These are phyloP conservation scores for Lepidium africanum DNA, from an alignment of 345 rosid species.

Conservation along the genomic window DNA sequence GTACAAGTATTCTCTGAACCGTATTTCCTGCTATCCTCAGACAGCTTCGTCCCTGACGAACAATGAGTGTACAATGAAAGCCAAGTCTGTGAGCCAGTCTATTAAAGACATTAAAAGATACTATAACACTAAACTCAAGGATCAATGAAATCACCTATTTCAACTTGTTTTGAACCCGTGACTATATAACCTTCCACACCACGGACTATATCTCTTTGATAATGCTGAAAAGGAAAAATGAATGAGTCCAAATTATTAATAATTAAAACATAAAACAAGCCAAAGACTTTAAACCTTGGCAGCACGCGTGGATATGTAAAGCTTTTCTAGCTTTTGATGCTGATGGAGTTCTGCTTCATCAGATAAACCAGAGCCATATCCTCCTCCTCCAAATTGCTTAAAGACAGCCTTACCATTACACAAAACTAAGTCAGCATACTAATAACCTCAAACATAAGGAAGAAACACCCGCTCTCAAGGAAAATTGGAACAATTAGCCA, in stretches of 20 bases:
- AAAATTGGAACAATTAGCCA: neutral
- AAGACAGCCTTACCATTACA: slow-evolving; percentile 63
- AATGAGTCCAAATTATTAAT: neutral
- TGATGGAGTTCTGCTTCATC: slow-evolving; percentile 80
- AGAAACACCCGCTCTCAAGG: neutral
- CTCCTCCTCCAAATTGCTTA: slow-evolving; percentile 92
- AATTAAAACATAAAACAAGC: neutral
- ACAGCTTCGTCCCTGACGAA: slow-evolving; percentile 69
- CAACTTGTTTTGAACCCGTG: slow-evolving; percentile 91
- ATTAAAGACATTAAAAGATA: neutral
- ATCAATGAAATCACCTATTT: slow-evolving; percentile 52
- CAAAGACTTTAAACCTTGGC: slow-evolving; percentile 56
- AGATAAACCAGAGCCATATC: slow-evolving; percentile 60
- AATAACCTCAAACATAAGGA: neutral
- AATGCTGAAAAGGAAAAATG: slow-evolving; percentile 54
- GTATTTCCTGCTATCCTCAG: slow-evolving; percentile 91
- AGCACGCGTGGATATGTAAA: slow-evolving; percentile 85
- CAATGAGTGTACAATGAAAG: neutral
- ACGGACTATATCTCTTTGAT: slow-evolving; percentile 92
- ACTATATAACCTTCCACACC: slow-evolving; percentile 96
- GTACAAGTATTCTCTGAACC: slow-evolving; percentile 90
- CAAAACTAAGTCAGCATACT: neutral
- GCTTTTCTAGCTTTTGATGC: slow-evolving; percentile 94
- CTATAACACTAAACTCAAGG: neutral
- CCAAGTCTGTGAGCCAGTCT: neutral